Base-by-base conservation (phyloP, 495 filamentous ascomycete genomes). In the Aspergillus asperescens region DNA sequence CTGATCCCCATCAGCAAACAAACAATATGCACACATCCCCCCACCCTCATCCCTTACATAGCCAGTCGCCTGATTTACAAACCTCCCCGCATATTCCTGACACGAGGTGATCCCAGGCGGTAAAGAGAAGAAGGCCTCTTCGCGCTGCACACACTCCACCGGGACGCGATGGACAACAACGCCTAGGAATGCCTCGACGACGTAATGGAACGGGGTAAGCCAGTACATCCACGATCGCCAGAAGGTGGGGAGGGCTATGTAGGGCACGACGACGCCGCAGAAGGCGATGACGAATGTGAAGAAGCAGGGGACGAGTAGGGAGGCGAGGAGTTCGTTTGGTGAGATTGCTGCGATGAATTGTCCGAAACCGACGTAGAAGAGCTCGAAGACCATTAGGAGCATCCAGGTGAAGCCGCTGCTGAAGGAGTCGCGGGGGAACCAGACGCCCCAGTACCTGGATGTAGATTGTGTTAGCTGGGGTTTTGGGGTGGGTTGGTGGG, bases 271-370 rank as follows among this genome's bases (percentile, higher is more conserved):
- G 19, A 86, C 77, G 48, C 84, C 82, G 45, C 80, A 83, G 66
- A 86, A 88, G 7, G 77, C 73, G 31, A 82, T 73, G 48, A 83
- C 71, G 54, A 84, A 83, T 16, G 78, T 73, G 67, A 87, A 84
- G 62, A 86, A 81, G 15, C 81, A 66, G 0, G 84, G 84, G 9
- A 86, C 81, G 4, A 87, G 75, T 1, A 91, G 61, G 7, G 80
- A 83, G 13, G 86, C 85, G 29, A 90, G 76, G 4, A 88, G 74
- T 31, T 86, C 81, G 62, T 88, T 89, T 0, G 87, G 86, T 9
- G 81, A 72, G 54, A 89, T 77, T 0, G 88, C 74, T 0, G 88
- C 88, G 40, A 93, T 88, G 55, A 83, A 81, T 65, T 90, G 86
- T 1, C 85, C 85, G 54, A 91, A 83, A 20, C 81, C 75, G 44